phyloP scores from a whole-genome alignment of 106 monocot species.

The Dendrobium nobile region DNA sequence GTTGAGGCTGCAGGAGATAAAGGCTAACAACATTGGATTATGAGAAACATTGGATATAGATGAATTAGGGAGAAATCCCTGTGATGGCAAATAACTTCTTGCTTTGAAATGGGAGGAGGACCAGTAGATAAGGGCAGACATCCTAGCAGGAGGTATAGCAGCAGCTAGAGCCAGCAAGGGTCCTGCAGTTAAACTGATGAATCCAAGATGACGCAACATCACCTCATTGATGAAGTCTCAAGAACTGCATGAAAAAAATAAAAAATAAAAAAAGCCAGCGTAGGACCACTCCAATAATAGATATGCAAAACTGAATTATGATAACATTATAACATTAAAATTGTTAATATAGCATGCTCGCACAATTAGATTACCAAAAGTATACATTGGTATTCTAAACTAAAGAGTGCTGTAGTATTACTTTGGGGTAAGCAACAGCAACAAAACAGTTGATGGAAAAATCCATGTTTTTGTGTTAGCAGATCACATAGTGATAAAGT shows the following conservation, averaged over 20 bases:
- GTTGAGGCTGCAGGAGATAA: constrained; percentile 26
- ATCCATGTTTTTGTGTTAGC: too few species aligned
- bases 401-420: neutral
- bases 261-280: neutral
- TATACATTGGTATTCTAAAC: neutral
- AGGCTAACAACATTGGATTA: constrained; percentile 29
- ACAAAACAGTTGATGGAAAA: too few species aligned
- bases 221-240: constrained; percentile 93
- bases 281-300: neutral
- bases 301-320: neutral
- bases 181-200: constrained; percentile 93
- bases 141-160: constrained; percentile 94
- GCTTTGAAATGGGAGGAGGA: constrained; percentile 47
- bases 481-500: too few species aligned
- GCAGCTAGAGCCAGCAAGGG: constrained; percentile 86
- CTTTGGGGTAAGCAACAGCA: neutral
- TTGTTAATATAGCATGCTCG: neutral
- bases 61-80: constrained; percentile 39
- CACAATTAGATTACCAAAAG: neutral
- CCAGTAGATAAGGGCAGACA: constrained; percentile 69
- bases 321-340: neutral
- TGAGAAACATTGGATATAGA: constrained; percentile 38
- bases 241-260: constrained; percentile 51
- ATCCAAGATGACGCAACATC: constrained; percentile 95
- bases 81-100: constrained; percentile 33